Base-by-base conservation (phyloP, 306 rosid genomes). In the Mimosa bimucronata region DNA sequence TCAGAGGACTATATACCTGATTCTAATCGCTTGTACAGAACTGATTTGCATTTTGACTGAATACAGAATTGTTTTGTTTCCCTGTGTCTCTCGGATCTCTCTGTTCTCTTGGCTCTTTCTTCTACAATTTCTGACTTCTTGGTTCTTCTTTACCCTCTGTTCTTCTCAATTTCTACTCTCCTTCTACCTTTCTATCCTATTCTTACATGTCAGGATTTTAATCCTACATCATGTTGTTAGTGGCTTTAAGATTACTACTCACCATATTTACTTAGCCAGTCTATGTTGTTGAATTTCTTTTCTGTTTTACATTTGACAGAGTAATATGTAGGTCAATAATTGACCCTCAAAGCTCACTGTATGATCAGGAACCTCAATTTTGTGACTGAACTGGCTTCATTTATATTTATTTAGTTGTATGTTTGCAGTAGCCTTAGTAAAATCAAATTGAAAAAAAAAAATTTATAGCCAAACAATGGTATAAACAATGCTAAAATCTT, bases 231-330 rank as follows among this genome's bases (percentile, higher is more conserved):
- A n/a, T n/a, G n/a, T 94, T 77, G 98, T 94, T 84, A 89, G 97
- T 92, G 69, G 66, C 80, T 52, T 70, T 70, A 52, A 62, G 25
- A 29, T 78, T 62, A 46, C 28, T 74, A 9, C 66, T 7, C 78
- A 75, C 66, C 42, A 53, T 61, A 40, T 79, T 79, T 29, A 31
- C 73, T 30, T 66, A 66, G 52, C 61, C 26, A 13, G 44, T 60
- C 38, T 58, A 58, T 21, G 48, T 30, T 42, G 31, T 79, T 28
- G 67, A 16, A 48, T 23, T 5, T 26, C 38, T 37, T 40, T 30
- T 9, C 25, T 65, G 6, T 46, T 45, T 19, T 9, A 45, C 16
- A 15, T 48, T 71, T 48, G 10, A 29, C 12, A 28, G 41, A 71
- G 28, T 29, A 46, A 71, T 18, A 9, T 28, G 8, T 28, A 45